These are phyloP conservation scores for Gossypium davidsonii DNA, from an alignment of 441 rosid species.

Conservation along the genomic window DNA sequence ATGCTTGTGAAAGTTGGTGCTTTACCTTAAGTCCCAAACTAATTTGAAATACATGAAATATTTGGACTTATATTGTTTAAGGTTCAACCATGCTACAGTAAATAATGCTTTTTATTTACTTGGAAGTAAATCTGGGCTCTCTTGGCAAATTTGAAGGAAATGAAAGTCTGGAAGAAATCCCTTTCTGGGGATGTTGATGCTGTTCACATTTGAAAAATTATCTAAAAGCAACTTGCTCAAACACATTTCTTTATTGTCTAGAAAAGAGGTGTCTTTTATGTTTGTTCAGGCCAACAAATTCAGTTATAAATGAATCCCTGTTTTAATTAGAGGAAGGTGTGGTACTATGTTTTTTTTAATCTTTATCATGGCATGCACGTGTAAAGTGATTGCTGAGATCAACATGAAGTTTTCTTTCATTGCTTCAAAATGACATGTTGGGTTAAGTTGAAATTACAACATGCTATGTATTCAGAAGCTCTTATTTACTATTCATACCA, in stretches of 20 bases:
- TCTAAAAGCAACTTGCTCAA: background rate
- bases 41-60: background rate
- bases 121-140: background rate
- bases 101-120: background rate
- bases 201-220: background rate
- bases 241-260: background rate
- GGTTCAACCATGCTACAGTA: background rate
- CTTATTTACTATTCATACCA: background rate
- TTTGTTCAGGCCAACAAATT: background rate
- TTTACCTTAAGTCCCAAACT: background rate
- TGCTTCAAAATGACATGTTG: slow-evolving; percentile 3
- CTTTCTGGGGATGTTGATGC: background rate
- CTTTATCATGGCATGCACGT: background rate
- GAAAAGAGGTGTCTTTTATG: background rate
- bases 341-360: background rate
- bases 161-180: background rate
- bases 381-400: background rate
- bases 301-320: background rate
- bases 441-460: background rate
- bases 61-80: background rate
- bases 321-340: background rate
- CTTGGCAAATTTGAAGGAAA: background rate
- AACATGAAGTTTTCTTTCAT: background rate
- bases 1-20: slow-evolving; percentile 3
- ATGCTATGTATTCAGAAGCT: background rate